Percentiles rank a stretch among this genome's conserved stretches.
These are phyloP conservation scores for Pleurotus giganteus DNA, from an alignment of 768 basidiomycete species.

Conservation along the genomic window DNA sequence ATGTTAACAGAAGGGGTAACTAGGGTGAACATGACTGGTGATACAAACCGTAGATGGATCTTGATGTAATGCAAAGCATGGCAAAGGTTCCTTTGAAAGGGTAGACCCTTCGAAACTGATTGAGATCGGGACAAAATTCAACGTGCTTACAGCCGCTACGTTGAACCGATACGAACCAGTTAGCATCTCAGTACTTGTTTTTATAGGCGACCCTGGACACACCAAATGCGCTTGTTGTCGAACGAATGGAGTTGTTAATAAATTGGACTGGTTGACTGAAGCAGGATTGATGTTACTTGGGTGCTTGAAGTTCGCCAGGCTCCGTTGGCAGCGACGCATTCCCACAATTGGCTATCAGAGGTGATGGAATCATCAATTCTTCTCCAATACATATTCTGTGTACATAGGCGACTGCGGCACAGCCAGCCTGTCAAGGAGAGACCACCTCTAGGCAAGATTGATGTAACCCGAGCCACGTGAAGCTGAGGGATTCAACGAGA, in stretches of 20 bases:
- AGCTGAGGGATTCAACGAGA: not conserved
- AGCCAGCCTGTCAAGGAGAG: not conserved
- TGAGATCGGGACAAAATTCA: not conserved
- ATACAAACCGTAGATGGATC: not conserved
- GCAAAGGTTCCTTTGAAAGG: not conserved
- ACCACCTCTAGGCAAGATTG: not conserved
- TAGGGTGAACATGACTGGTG: constrained; percentile 1
- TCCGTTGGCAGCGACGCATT: not conserved
- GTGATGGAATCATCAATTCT: not conserved
- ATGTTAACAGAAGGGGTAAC: constrained; percentile 6
- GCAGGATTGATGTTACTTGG: not conserved
- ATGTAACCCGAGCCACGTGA: not conserved
- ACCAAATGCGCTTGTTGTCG: not conserved
- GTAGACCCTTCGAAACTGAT: not conserved
- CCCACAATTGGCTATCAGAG: not conserved
- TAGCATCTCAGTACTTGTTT: not conserved
- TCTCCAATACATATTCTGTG: not conserved
- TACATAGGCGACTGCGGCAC: not conserved
- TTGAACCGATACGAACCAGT: constrained; percentile 1
- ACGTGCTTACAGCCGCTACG: not conserved
- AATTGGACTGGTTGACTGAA: too few species aligned
- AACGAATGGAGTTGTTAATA: too few species aligned
- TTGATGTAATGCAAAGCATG: not conserved
- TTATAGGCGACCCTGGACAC: not conserved
- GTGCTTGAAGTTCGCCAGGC: not conserved